Conservation (phyloP, 257 asterid genomes). For the Salvia miltiorrhiza region DNA sequence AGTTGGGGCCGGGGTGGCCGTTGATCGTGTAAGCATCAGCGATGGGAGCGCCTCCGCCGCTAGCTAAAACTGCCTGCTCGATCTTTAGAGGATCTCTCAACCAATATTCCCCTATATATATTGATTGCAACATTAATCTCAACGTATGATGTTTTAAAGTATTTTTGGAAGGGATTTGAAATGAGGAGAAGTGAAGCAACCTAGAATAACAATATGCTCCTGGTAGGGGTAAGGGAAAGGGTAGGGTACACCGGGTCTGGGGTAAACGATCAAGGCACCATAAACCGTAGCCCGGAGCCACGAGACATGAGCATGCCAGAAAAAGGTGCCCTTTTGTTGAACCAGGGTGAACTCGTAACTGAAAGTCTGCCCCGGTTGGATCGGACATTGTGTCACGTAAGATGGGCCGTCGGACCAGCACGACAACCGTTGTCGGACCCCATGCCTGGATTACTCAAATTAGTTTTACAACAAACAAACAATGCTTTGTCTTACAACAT, state of each 20-base stretch:
- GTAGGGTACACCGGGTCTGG: constrained; percentile 50
- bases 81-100: constrained; percentile 39
- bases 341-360: constrained; percentile 52
- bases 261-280: constrained; percentile 61
- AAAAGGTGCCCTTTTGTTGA: constrained; percentile 61
- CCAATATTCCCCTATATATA: constrained; percentile 62
- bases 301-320: constrained; percentile 73
- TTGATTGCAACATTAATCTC: not conserved
- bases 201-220: constrained; percentile 52
- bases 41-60: constrained; percentile 51
- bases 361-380: constrained; percentile 54
- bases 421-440: constrained; percentile 52
- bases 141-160: too few relatives aligned
- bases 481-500: too few relatives aligned
- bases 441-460: constrained; percentile 78
- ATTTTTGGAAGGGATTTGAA: too few relatives aligned
- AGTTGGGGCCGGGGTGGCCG: constrained; percentile 72
- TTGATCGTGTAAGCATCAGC: constrained; percentile 66
- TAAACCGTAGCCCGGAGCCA: constrained; percentile 65
- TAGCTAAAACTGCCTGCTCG: constrained; percentile 42
- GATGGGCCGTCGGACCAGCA: constrained; percentile 79
- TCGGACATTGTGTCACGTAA: constrained; percentile 62
- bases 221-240: constrained; percentile 53
- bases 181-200: too few relatives aligned
- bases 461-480: too few relatives aligned